Evolutionary conservation across 2,329 filamentous ascomycete species (phyloP).

Genomic region (Aureobasidium sp.): DNA sequence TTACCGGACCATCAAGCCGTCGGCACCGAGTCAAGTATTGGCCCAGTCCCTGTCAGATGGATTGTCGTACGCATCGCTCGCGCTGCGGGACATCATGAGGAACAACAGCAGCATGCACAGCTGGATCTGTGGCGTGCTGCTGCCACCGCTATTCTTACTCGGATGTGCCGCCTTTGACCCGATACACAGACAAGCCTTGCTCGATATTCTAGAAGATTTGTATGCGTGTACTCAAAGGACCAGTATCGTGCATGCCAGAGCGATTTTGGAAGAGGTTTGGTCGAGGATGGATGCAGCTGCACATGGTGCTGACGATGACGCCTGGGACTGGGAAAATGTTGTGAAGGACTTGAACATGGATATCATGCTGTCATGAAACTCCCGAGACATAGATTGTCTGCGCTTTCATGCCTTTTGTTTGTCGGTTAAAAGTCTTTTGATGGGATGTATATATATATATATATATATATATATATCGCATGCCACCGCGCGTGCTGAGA

Average conservation of each 20-base stretch:
- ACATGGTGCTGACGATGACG: constrained; percentile 43
- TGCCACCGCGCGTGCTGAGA: not conserved
- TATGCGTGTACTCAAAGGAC: constrained; percentile 44
- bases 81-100: constrained; percentile 29
- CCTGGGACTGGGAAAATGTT: constrained; percentile 55
- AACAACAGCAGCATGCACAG: constrained; percentile 34
- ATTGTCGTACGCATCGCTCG: constrained; percentile 42
- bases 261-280: constrained; percentile 50
- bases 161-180: constrained; percentile 51
- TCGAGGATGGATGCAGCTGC: constrained; percentile 47
- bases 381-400: not conserved
- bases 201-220: constrained; percentile 44
- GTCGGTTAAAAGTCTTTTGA: not conserved
- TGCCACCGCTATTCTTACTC: constrained; percentile 53
- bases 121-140: constrained; percentile 49
- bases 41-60: constrained; percentile 50
- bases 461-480: not conserved
- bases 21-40: constrained; percentile 46
- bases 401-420: not conserved
- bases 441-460: not conserved
- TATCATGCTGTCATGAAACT: constrained; percentile 47
- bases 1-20: constrained; percentile 49
- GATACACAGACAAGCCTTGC: constrained; percentile 47
- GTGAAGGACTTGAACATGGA: constrained; percentile 51
- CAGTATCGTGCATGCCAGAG: constrained; percentile 48